Base-by-base conservation (phyloP, 805 yeast species). In the Zygosaccharomyces siamensis region DNA sequence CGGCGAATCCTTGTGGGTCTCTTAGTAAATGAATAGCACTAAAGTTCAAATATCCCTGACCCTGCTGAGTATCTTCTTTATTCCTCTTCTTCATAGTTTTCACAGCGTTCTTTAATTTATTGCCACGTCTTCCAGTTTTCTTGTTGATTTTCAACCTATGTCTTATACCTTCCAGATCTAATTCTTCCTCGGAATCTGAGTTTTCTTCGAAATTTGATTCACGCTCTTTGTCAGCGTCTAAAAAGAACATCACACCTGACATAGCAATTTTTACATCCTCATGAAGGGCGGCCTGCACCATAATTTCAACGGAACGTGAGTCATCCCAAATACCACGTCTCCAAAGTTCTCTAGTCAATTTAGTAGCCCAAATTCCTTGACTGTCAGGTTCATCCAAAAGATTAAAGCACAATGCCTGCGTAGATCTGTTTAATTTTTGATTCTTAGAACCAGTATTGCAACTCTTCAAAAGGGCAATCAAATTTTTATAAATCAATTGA, bases 291-390 rank as follows among this genome's bases (percentile, higher is more conserved):
- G 98, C 97, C 59, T 89, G 93, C 1, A 95, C 84, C 98, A 93
- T 90, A 61, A 93, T 81, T 68, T 93, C 99, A n/a, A 93, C 96
- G 0, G 98, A 85, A 60, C 97, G 76, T 0, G 96, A 79, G 66
- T 93, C 99, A 67, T 89, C 97, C 99, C 99, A 93, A 50, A 93
- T 86, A 62, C 96, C 96, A 64, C 98, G 79, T 72, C 96, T 80
- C 99, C 99, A 93, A 45, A 93, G 73, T 67, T 93, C 98, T 64
- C 98, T 79, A 4, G 97, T 89, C 49, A 93, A 72, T 61, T 89
- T 90, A 2, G 97, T 87, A 6, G 98, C 97, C 97, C 98, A 93
- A 21, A 93, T 71, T 32, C 97, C 97, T 59, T 85, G 87, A 36
- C 88, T 77, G 56, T 82, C 86, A 51, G 86, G 81, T 65, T 86